Percentiles rank a stretch among this genome's conserved stretches.
These are phyloP conservation scores for Dendrothele bispora DNA, from an alignment of 768 basidiomycete genomes.

Conservation along the genomic window DNA sequence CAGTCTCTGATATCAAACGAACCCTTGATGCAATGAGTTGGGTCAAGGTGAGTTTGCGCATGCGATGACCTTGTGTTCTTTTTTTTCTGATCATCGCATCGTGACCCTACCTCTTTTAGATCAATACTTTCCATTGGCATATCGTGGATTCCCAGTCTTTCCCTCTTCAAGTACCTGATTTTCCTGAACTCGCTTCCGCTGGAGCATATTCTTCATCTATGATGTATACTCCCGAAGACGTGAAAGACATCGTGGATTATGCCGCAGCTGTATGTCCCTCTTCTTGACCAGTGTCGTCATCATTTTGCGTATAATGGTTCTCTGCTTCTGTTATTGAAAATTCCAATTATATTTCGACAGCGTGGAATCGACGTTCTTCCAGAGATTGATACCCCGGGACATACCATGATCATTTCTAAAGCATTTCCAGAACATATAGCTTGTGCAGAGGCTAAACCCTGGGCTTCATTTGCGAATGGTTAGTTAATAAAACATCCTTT, in stretches of 20 bases:
- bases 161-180: constrained; percentile 64
- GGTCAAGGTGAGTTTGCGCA: constrained; percentile 51
- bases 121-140: constrained; percentile 86
- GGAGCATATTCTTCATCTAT: constrained; percentile 66
- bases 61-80: background rate
- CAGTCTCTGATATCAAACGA: constrained; percentile 60
- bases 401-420: constrained; percentile 63
- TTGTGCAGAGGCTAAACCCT: constrained; percentile 56
- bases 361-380: constrained; percentile 71
- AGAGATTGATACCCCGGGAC: constrained; percentile 87
- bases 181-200: constrained; percentile 54
- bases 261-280: constrained; percentile 60
- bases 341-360: constrained; percentile 34
- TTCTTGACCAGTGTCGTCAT: too few species aligned
- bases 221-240: constrained; percentile 55
- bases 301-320: too few species aligned
- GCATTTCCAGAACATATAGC: constrained; percentile 77
- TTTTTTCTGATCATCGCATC: background rate
- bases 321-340: too few species aligned
- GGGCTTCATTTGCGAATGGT: constrained; percentile 29
- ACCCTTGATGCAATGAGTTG: constrained; percentile 77
- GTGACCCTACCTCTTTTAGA: constrained; percentile 33
- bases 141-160: constrained; percentile 81
- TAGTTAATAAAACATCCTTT: too few species aligned
- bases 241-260: constrained; percentile 61